These are phyloP conservation scores for Ilex aquifolium DNA, from an alignment of 257 asterid genomes.

Conservation along the genomic window DNA sequence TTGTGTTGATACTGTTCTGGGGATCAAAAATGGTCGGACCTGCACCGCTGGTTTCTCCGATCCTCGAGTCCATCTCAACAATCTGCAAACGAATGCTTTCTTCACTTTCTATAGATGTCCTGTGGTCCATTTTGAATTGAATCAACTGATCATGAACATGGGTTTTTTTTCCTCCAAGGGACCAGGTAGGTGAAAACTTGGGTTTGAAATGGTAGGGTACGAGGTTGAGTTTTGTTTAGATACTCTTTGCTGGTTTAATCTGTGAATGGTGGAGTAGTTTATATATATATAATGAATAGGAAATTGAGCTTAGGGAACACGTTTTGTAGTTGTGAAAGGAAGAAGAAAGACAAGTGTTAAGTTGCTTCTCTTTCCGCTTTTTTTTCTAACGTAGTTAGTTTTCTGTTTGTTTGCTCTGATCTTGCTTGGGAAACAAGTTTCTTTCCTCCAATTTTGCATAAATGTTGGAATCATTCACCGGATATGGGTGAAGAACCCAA, in stretches of 20 bases:
- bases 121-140: conserved; percentile 31
- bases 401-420: too few species aligned
- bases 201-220: neutral
- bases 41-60: conserved; percentile 23
- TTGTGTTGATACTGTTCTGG: conserved; percentile 24
- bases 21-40: conserved; percentile 44
- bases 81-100: conserved; percentile 60
- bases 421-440: too few species aligned
- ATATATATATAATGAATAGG: conserved; percentile 2
- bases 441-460: too few species aligned
- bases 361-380: too few species aligned
- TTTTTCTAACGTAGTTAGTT: too few species aligned
- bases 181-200: neutral
- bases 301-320: conserved; percentile 50
- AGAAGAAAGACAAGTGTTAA: too few species aligned
- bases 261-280: too few species aligned
- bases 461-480: too few species aligned
- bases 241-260: neutral
- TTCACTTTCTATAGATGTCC: conserved; percentile 38
- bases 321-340: conserved; percentile 5
- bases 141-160: too few species aligned
- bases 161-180: neutral
- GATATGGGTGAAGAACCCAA: too few species aligned
- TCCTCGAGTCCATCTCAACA: conserved; percentile 23
- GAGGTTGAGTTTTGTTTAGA: neutral